These are phyloP conservation scores for Penicillium sp. DNA, from an alignment of 2,329 filamentous ascomycete genomes.

Conservation along the genomic window DNA sequence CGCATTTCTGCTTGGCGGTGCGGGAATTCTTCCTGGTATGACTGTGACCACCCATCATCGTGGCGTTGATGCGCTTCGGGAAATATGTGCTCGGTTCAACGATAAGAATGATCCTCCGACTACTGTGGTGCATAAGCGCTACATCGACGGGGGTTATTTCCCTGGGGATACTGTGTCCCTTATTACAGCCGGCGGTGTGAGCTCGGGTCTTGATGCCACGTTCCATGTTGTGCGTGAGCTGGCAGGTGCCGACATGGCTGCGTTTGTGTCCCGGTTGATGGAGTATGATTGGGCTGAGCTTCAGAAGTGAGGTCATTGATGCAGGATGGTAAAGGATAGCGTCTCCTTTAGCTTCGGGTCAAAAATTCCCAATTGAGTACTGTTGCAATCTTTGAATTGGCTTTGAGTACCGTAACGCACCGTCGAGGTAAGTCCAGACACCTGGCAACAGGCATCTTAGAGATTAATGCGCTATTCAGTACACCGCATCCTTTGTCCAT, in stretches of 20 bases:
- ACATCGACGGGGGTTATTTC: slow-evolving; percentile 19
- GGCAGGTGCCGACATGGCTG: slow-evolving; percentile 73
- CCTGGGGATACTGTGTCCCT: slow-evolving; percentile 61
- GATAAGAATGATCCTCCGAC: not conserved
- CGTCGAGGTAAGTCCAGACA: not conserved
- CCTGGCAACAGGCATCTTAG: not conserved
- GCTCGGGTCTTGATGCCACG: slow-evolving; percentile 78
- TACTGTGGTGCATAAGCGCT: slow-evolving; percentile 20
- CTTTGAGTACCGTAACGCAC: not conserved
- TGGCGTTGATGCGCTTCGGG: slow-evolving; percentile 21
- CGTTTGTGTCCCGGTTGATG: slow-evolving; percentile 72
- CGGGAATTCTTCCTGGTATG: slow-evolving; percentile 36
- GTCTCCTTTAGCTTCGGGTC: not conserved
- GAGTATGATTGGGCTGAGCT: slow-evolving; percentile 73
- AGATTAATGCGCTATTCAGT: not conserved
- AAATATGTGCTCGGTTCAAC: slow-evolving; percentile 19
- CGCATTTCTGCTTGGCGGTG: slow-evolving; percentile 37
- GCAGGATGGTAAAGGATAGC: not conserved
- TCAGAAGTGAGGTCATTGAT: slow-evolving; percentile 5
- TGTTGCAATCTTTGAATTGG: not conserved
- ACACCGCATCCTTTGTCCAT: not conserved
- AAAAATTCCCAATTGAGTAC: not conserved
- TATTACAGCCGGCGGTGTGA: slow-evolving; percentile 77
- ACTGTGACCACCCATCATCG: slow-evolving; percentile 43
- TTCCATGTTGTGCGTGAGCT: slow-evolving; percentile 83